These are phyloP conservation scores for Laguncularia racemosa DNA, from an alignment of 345 rosid species.

Conservation along the genomic window DNA sequence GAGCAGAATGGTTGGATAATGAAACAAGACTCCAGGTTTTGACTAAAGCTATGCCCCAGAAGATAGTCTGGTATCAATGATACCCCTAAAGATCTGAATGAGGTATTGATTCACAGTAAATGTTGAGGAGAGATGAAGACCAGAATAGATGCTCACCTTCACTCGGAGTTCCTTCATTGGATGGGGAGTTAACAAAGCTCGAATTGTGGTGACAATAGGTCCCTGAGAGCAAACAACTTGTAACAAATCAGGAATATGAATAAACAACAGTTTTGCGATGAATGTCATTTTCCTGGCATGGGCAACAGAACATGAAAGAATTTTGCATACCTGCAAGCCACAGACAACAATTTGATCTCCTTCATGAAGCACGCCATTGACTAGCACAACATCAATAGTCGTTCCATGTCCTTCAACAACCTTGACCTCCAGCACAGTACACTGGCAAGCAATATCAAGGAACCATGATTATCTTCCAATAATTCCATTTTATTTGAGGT, in stretches of 20 bases:
- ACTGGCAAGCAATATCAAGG: constrained; percentile 37
- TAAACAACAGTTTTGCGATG: background rate
- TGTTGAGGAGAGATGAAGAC: background rate
- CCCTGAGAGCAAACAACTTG: constrained; percentile 43
- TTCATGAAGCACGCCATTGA: constrained; percentile 83
- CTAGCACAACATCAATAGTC: constrained; percentile 90
- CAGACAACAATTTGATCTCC: constrained; percentile 95
- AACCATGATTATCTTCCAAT: constrained; percentile 15
- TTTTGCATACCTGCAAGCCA: constrained; percentile 78
- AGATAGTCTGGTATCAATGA: no score
- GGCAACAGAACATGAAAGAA: background rate
- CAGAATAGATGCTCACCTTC: constrained; percentile 41
- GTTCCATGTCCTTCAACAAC: constrained; percentile 94
- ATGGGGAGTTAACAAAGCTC: constrained; percentile 91
- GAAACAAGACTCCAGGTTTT: no score
- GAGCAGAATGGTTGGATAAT: no score
- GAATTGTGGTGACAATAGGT: constrained; percentile 75
- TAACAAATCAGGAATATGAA: constrained; percentile 6
- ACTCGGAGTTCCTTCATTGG: constrained; percentile 98
- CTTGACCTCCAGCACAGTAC: constrained; percentile 96
- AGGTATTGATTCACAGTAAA: background rate
- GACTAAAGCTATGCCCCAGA: no score
- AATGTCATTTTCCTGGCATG: background rate
- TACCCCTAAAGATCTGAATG: background rate
- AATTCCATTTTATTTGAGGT: constrained; percentile 1